Base-by-base conservation (phyloP, 2,329 filamentous ascomycete species). In the Acrodontium crateriforme region DNA sequence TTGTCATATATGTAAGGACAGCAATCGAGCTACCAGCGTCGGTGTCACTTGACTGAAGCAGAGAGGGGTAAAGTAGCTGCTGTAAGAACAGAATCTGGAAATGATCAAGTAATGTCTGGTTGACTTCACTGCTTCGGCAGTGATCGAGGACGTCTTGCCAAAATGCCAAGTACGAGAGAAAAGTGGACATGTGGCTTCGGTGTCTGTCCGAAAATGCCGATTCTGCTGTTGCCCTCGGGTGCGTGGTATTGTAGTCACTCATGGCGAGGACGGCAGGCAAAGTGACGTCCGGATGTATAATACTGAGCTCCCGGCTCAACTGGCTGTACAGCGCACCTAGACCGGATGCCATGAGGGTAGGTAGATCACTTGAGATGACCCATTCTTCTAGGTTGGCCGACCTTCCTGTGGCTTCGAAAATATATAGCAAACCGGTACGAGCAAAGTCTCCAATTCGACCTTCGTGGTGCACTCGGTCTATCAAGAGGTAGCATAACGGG, bases 131-230 rank as follows among this genome's bases (percentile, higher is more conserved):
- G 3, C 87, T 95, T 45, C 76, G 74, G 59, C 89, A 98, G 55
- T 95, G 87, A 52, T 95, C 89, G 35, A 98, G 63, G 18, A 94
- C 85, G 53, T 98, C 89, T 57, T 98, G 89, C 89, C 89, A 98
- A 50, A 98, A 98, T 5, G 91, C 64, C 26, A 98, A 67, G 49
- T 95, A 91, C 1, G 89, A 93, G 22, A 98, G 65, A 47, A 98
- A 98, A 0, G 85, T 92, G 30, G 87, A 76, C 47, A 95, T 71
- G 44, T 94, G 82, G n/a, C 74, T 69, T 45, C 82, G 78, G 37
- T 91, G 84, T 34, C 83, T 73, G 1, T 69, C 62, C 3, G 77
- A 74, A 50, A 78, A 76, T 26, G 82, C 75, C 55, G 72, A 74
- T 44, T 83, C 71, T 39, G 85, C 70, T 46, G 82, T 71, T 44